Percentiles rank a stretch among this genome's conserved stretches.
Conservation (phyloP, 495 filamentous ascomycete genomes). For the Aspergillus heteromorphus region DNA sequence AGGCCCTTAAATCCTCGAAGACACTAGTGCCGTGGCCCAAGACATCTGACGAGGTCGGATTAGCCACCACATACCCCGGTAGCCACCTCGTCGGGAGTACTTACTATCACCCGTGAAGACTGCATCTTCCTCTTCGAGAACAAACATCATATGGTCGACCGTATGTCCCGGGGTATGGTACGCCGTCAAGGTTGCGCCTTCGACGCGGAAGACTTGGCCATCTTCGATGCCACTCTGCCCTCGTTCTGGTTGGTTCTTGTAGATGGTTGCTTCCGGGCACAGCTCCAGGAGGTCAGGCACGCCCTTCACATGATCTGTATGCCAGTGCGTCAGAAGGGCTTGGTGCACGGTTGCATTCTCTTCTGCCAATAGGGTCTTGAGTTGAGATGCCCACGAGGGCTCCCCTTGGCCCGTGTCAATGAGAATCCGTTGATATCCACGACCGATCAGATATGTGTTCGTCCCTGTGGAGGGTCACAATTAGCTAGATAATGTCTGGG, state of each 20-base stretch:
- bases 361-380: constrained; percentile 56
- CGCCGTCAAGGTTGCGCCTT: constrained; percentile 72
- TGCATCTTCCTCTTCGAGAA: constrained; percentile 68
- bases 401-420: constrained; percentile 77
- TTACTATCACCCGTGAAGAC: constrained; percentile 87
- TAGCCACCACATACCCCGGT: neutral
- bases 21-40: constrained; percentile 91
- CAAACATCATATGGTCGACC: constrained; percentile 72
- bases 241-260: constrained; percentile 44
- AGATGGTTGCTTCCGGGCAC: constrained; percentile 51
- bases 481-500: neutral
- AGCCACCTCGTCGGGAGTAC: constrained; percentile 10
- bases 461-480: constrained; percentile 48
- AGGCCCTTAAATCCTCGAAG: constrained; percentile 74
- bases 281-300: constrained; percentile 57
- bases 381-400: constrained; percentile 50
- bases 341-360: constrained; percentile 61
- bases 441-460: constrained; percentile 84
- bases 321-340: constrained; percentile 84
- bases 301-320: constrained; percentile 78
- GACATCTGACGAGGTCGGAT: constrained; percentile 48
- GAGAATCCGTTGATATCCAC: constrained; percentile 58
- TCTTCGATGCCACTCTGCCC: constrained; percentile 51
- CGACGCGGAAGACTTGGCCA: constrained; percentile 65
- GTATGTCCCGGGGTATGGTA: constrained; percentile 83